Conservation (phyloP, 352 stramenopile genomes). For the Globisporangium cylindrosporum region DNA sequence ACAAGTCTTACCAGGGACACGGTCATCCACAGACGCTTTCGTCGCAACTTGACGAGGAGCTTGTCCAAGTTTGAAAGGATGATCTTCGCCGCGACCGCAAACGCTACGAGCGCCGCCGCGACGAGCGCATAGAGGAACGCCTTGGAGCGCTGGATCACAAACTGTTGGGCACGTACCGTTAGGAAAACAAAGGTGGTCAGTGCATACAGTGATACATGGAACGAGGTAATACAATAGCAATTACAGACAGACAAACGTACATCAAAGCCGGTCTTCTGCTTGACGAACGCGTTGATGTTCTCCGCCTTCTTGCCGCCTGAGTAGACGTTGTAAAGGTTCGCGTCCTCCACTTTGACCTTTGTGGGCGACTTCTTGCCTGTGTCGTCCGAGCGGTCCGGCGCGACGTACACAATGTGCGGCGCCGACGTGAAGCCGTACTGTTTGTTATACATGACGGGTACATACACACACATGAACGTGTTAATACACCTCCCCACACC, state of each 20-base stretch:
- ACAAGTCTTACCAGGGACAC: constrained; percentile 57
- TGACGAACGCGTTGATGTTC: constrained; percentile 64
- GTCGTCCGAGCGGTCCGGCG: constrained; percentile 55
- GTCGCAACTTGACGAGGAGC: constrained; percentile 66
- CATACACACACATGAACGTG: not conserved
- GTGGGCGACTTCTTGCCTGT: constrained; percentile 39
- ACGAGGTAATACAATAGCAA: not conserved
- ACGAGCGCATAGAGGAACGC: constrained; percentile 54
- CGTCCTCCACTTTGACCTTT: constrained; percentile 49
- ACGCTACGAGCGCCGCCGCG: constrained; percentile 23
- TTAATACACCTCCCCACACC: not conserved
- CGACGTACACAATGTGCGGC: constrained; percentile 74
- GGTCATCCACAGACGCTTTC: constrained; percentile 85
- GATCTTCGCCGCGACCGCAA: constrained; percentile 51
- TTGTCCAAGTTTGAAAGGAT: constrained; percentile 66
- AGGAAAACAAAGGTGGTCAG: not conserved
- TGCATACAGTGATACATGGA: too few species aligned
- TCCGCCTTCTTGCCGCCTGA: constrained; percentile 71
- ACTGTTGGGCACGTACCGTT: constrained; percentile 16
- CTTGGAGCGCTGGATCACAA: constrained; percentile 71
- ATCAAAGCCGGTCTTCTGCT: constrained; percentile 83
- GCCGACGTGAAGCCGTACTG: constrained; percentile 81
- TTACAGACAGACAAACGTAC: constrained; percentile 19
- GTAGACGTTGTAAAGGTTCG: constrained; percentile 81
- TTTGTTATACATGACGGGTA: not conserved